phyloP scores from a whole-genome alignment of 2,329 filamentous ascomycete genomes.

The Clonostachys rhizophaga region DNA sequence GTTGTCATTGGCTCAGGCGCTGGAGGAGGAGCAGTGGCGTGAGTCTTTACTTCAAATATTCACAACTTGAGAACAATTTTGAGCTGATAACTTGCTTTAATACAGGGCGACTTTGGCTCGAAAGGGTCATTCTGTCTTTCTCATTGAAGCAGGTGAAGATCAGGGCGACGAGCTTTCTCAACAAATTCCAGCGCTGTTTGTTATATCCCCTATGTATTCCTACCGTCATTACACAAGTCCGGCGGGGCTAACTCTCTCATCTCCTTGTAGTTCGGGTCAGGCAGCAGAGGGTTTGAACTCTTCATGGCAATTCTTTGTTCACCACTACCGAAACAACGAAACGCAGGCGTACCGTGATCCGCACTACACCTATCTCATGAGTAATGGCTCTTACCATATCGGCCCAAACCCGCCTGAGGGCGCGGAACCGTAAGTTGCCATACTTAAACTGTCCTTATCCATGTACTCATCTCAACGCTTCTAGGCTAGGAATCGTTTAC shows the following conservation, averaged over 20 bases:
- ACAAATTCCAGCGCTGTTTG: conserved; percentile 2
- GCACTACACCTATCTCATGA: conserved; percentile 7
- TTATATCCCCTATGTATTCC: no score
- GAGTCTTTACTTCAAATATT: no score
- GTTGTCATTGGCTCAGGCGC: no score
- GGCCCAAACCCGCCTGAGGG: conserved; percentile 7
- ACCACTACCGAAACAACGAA: conserved; percentile 14
- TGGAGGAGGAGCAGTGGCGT: no score
- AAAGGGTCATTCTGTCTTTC: conserved; percentile 47
- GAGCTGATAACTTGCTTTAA: no score
- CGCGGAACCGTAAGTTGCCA: conserved; percentile 6
- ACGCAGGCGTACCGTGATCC: conserved; percentile 6
- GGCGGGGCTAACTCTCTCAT: no score
- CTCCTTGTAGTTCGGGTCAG: no score
- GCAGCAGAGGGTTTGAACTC: conserved; percentile 52
- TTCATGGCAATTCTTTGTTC: conserved; percentile 10
- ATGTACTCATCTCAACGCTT: conserved; percentile 24
- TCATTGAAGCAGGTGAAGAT: conserved; percentile 54
- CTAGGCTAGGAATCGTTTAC: conserved; percentile 2
- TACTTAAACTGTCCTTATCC: no score
- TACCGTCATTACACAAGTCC: conserved; percentile 9
- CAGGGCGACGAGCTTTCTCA: conserved; percentile 22
- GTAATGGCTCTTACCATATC: conserved; percentile 7
- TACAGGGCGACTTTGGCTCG: conserved; percentile 36
- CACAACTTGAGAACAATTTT: no score